Evolutionary conservation across 306 rosid species (phyloP), one percentile per base, ranked within the genome.

Genomic region (Cucurbita moschata): DNA sequence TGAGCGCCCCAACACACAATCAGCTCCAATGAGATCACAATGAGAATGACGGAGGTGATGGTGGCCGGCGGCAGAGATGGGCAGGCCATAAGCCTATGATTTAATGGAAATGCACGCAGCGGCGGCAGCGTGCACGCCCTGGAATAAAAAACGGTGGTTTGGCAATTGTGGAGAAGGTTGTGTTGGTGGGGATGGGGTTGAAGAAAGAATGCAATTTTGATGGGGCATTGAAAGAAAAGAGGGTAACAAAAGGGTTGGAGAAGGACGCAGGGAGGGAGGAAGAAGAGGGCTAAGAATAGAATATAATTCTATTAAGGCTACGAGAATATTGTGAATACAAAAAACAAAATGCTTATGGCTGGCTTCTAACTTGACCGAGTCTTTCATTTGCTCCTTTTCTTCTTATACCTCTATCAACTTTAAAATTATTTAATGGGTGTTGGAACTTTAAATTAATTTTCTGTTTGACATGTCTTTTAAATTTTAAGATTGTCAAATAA

Each of bases 151-250:
- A 73, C 47, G 43, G 44, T 59, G 77, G 56, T 0, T 39, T 38
- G 40, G 76, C 51, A n/a, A 37, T 72, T 3, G 64, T 39, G 54
- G 47, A 21, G 64, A 40, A 63, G 49, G 70, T 63, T 50, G 70
- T n/a, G 55, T 11, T 30, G 3, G 18, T 21, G 42, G 4, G 6
- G 6, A 43, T 23, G 77, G 55, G 68, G 68, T 23, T 58, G 56
- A 7, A 26, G 56, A 7, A 26, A 63, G 71, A 50, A 61, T 3
- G 72, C 72, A 47, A 44, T 30, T 35, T 30, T 50, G 15, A 12
- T 60, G 61, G 62, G 78, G 78, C 78, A 75, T 75, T 60, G 51
- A 75, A 75, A 73, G 77, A 59, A 18, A 47, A 12, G 15, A 10
- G 10, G 23, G 11, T 11, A 23, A 58, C 26, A 50, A 35, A 69